Base-by-base conservation (phyloP, 1,284 basidiomycete genomes). In the Pseudozyma flocculosa region DNA sequence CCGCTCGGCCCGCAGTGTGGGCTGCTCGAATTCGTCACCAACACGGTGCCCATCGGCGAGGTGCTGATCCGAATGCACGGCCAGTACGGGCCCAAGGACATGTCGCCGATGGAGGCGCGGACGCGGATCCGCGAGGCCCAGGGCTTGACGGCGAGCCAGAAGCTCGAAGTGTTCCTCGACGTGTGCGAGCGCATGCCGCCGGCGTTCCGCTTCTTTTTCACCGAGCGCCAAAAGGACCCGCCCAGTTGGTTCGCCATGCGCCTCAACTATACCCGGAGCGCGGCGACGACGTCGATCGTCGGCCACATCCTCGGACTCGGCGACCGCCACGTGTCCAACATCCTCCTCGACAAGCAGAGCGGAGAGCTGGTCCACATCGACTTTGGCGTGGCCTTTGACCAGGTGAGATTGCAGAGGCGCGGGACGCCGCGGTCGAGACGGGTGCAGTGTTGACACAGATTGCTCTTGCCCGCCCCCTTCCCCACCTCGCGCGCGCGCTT, bases 301-400 rank as follows among this genome's bases (percentile, higher is more conserved):
- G 95, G 94, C 0, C 89, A 95, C 74, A 82, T 97, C 41, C 81
- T 97, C 18, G 94, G 94, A 3, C 82, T 98, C 0, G 94, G 94
- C 0, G 94, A 98, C 76, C 85, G 94, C 17, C 94, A 98, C 76
- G 84, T 85, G 8, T 89, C 88, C 37, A 98, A 98, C 78, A 95
- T 98, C 65, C 82, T 98, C 40, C 82, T 98, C 51, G 92, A 97
- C 78, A 85, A 85, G 53, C 79, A 79, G 32, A 87, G 85, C 13
- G 94, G 94, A 21, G 92, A 97, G 77, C 83, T 94, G 30, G 85
- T 93, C 4, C 90, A 96, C 76, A 98, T 98, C 48, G 94, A 98
- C 79, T 84, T 98, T 29, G 94, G 94, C 2, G 90, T 97, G 50
- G 92, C 92, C 0, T 98, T 98, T 78, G 95, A 96, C 66, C 90